Percentiles rank a stretch among this genome's conserved stretches.
phyloP scores from a whole-genome alignment of 441 rosid species.

The Euphorbia corollata region DNA sequence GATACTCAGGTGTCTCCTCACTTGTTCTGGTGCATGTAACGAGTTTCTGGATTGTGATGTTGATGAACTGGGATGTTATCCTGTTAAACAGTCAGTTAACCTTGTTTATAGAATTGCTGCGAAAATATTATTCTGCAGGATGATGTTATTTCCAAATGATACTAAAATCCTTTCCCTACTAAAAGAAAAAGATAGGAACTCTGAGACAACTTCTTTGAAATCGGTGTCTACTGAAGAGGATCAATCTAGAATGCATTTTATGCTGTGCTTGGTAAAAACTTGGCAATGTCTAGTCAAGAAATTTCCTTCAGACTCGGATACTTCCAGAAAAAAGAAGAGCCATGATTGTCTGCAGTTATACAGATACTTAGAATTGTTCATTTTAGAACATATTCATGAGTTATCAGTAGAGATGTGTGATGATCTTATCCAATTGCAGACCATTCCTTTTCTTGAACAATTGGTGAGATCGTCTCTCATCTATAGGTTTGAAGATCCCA shows the following conservation, averaged over 20 bases:
- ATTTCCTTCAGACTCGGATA: constrained; percentile 29
- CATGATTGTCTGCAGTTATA: constrained; percentile 36
- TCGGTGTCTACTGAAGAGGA: constrained; percentile 29
- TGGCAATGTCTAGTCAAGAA: constrained; percentile 66
- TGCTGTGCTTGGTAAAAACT: constrained; percentile 44
- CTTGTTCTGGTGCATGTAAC: constrained; percentile 30
- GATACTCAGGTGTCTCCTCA: constrained; percentile 47
- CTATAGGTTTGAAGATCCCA: constrained; percentile 69
- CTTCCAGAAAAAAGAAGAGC: constrained; percentile 25
- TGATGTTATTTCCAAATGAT: constrained; percentile 51
- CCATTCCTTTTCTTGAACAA: constrained; percentile 64
- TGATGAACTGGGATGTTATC: constrained; percentile 37
- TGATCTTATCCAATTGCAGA: constrained; percentile 45
- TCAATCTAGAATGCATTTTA: constrained; percentile 42
- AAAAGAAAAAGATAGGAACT: constrained; percentile 29
- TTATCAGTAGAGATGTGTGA: constrained; percentile 41
- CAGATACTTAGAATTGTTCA: constrained; percentile 60
- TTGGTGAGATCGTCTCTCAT: constrained; percentile 62
- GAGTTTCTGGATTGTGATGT: constrained; percentile 54
- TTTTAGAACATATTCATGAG: constrained; percentile 54
- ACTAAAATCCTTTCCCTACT: constrained; percentile 22
- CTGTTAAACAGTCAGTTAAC: constrained; percentile 43
- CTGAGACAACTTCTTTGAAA: constrained; percentile 25
- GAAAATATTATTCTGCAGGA: constrained; percentile 48
- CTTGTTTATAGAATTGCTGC: constrained; percentile 52